phyloP scores from a whole-genome alignment of 2,329 filamentous ascomycete genomes.

The Graphilbum sp. region DNA sequence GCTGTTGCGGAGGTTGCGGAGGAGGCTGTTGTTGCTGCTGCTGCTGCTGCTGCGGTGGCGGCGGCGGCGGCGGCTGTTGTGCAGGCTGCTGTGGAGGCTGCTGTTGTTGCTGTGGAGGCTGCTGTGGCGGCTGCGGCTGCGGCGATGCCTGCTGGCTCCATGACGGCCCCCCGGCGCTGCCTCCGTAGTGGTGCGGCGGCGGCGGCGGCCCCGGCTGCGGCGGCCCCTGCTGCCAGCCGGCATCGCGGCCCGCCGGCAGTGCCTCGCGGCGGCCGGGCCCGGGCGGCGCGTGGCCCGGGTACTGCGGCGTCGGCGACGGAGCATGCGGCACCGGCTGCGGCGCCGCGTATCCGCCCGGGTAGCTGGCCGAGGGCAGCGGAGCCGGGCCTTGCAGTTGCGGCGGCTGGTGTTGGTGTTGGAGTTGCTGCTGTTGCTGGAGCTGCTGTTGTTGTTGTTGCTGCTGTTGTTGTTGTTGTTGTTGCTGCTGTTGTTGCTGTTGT shows the following conservation, averaged over 20 bases:
- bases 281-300: slow-evolving; percentile 29
- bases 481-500: slow-evolving; percentile 18
- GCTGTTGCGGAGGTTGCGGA: background rate
- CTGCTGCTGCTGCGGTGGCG: slow-evolving; percentile 11
- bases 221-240: slow-evolving; percentile 16
- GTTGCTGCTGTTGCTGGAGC: slow-evolving; percentile 13
- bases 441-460: slow-evolving; percentile 13
- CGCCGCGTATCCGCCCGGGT: background rate
- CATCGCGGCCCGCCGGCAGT: too few species aligned
- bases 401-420: slow-evolving; percentile 18
- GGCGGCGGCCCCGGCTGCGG: slow-evolving; percentile 10
- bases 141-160: slow-evolving; percentile 6
- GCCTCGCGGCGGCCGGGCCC: slow-evolving; percentile 8
- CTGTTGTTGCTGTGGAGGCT: slow-evolving; percentile 10
- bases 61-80: slow-evolving; percentile 9
- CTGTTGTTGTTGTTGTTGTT: slow-evolving; percentile 14
- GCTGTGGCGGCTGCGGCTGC: slow-evolving; percentile 10
- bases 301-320: slow-evolving; percentile 14
- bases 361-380: background rate
- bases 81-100: slow-evolving; percentile 14
- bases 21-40: slow-evolving; percentile 4
- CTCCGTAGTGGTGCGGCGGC: slow-evolving; percentile 5
- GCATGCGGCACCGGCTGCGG: background rate
- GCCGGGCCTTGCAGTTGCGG: slow-evolving; percentile 14
- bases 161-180: slow-evolving; percentile 4